phyloP scores from a whole-genome alignment of 352 stramenopile genomes.

The Globisporangium cylindrosporum region DNA sequence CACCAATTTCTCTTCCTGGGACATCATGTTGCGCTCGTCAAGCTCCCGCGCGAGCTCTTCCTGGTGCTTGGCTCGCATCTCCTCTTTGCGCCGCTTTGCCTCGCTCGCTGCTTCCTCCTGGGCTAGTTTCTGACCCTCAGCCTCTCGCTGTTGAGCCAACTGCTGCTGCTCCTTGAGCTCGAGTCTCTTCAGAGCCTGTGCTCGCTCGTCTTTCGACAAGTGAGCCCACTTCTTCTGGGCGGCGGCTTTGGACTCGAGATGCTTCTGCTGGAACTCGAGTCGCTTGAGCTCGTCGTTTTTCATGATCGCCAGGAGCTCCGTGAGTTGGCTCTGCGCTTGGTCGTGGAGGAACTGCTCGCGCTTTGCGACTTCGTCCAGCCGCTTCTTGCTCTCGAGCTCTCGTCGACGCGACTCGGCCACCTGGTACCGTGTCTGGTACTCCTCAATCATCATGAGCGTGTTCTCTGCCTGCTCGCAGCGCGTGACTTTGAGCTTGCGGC shows the following conservation, averaged over 20 bases:
- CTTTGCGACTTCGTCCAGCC: slow-evolving; percentile 35
- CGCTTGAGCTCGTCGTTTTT: slow-evolving; percentile 30
- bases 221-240: slow-evolving; percentile 27
- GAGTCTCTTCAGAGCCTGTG: slow-evolving; percentile 18
- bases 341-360: slow-evolving; percentile 33
- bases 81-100: slow-evolving; percentile 21
- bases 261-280: slow-evolving; percentile 29
- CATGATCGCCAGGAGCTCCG: slow-evolving; percentile 23
- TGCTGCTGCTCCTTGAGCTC: slow-evolving; percentile 21
- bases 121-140: slow-evolving; percentile 1
- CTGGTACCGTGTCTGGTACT: slow-evolving; percentile 51
- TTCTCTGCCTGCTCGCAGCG: slow-evolving; percentile 46
- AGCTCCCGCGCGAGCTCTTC: slow-evolving; percentile 37
- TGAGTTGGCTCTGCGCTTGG: slow-evolving; percentile 24
- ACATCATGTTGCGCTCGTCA: slow-evolving; percentile 34
- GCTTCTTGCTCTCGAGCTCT: slow-evolving; percentile 25
- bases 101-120: slow-evolving; percentile 23
- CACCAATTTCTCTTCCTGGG: slow-evolving; percentile 33
- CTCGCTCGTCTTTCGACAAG: slow-evolving; percentile 30
- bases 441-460: slow-evolving; percentile 51
- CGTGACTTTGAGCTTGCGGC: slow-evolving; percentile 22
- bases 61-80: slow-evolving; percentile 28
- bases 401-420: slow-evolving; percentile 40
- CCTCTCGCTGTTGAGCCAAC: slow-evolving; percentile 13
- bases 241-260: slow-evolving; percentile 17